These are phyloP conservation scores for Purpureocillium takamizusanense DNA, from an alignment of 2,329 filamentous ascomycete genomes.

Conservation along the genomic window DNA sequence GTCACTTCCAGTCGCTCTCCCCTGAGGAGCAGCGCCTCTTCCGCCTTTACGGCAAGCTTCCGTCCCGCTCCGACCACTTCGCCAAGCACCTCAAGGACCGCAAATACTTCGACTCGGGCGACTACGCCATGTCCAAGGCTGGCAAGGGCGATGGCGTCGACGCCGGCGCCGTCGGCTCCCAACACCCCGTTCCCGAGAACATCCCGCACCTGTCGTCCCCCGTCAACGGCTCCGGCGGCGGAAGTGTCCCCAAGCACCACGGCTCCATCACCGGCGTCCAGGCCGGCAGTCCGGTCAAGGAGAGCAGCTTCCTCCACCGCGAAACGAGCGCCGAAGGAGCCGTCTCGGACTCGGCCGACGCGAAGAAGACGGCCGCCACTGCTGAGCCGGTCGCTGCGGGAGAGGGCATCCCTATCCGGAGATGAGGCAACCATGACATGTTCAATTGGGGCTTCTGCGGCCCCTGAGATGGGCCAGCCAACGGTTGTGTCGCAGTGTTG, in stretches of 20 bases:
- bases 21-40: constrained; percentile 95
- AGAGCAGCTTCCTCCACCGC: constrained; percentile 77
- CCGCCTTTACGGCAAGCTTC: constrained; percentile 94
- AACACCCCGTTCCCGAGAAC: constrained; percentile 91
- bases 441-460: not conserved
- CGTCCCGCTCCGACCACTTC: constrained; percentile 89
- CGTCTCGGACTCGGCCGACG: constrained; percentile 15
- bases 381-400: constrained; percentile 12
- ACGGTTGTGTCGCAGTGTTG: no score
- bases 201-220: constrained; percentile 81
- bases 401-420: constrained; percentile 53
- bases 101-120: constrained; percentile 96
- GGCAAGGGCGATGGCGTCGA: constrained; percentile 93
- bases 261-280: constrained; percentile 39
- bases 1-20: constrained; percentile 84
- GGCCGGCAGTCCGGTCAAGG: constrained; percentile 78
- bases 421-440: constrained; percentile 39
- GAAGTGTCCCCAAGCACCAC: constrained; percentile 26
- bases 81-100: constrained; percentile 99
- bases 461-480: not conserved
- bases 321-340: constrained; percentile 63
- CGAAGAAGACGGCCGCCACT: constrained; percentile 27
- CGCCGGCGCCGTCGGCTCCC: constrained; percentile 84
- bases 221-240: constrained; percentile 26
- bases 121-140: constrained; percentile 94